Evolutionary conservation across 768 basidiomycete species (phyloP), one percentile per base, ranked within the genome.

Genomic region (Pleurotus salmoneostramineus): DNA sequence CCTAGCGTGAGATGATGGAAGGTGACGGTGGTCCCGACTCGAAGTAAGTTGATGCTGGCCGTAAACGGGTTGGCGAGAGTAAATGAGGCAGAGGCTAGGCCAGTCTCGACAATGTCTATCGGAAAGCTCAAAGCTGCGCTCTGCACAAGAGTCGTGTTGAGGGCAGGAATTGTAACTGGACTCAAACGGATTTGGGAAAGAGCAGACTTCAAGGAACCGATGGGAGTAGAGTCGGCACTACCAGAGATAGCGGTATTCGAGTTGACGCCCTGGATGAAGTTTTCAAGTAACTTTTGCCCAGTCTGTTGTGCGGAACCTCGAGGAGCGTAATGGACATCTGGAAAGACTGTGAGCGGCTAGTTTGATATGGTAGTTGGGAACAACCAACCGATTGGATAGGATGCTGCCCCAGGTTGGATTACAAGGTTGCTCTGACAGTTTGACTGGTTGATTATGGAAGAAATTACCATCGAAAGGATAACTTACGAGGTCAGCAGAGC

Each of bases 51-150:
- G 67, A 91, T 82, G 64, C 81, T 82, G 14, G 88, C 86, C 0
- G 86, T 88, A 71, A 91, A 91, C 0, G 87, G 87, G 63, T 91
- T 88, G 15, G 74, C 71, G 32, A 91, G 73, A 0, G 71, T 74
- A 65, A 89, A 87, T 1, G 80, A 71, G 4, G 81, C 72, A n/a
- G 76, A 74, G 1, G 86, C 85, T 15, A 85, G 67, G 10, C 83
- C 84, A 0, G 83, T 88, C 61, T 77, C 70, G 14, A 78, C 82
- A 46, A 90, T 85, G 62, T 89, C 70, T 8, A 72, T 70, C 1
- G 88, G 87, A 72, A 91, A 86, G 17, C 76, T 72, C 34, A 91
- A 72, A 1, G 79, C 76, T 1, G 83, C 78, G 27, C 74, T 76
- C 48, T 71, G 73, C 60, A 91, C 83, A 60, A 91, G 69, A 60